Evolutionary conservation across 2,329 filamentous ascomycete genomes (phyloP).

Genomic region (Colletotrichum ledebouriae): DNA sequence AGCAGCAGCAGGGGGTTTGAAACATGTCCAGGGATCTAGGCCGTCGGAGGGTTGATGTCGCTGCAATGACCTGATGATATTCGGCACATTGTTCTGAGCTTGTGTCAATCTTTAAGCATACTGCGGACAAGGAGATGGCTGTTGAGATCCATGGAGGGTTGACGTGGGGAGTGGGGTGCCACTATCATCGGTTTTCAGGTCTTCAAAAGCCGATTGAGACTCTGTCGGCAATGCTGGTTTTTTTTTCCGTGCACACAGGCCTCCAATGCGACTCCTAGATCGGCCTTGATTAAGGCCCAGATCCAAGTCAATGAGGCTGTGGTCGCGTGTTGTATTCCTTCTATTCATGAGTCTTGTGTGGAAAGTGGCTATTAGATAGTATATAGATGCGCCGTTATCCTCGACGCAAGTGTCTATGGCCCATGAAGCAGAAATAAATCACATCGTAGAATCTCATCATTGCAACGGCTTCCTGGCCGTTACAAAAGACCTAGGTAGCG

Average conservation of each 20-base stretch:
- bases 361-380: too few species aligned
- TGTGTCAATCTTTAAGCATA: slow-evolving; percentile 9
- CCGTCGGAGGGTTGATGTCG: slow-evolving; percentile 2
- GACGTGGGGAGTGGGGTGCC: not conserved
- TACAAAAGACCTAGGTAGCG: slow-evolving; percentile 32
- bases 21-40: slow-evolving; percentile 29
- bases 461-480: slow-evolving; percentile 41
- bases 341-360: too few species aligned
- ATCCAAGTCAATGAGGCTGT: too few species aligned
- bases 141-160: not conserved
- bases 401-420: not conserved
- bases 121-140: slow-evolving; percentile 2
- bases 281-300: not conserved
- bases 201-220: slow-evolving; percentile 5
- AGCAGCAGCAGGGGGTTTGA: slow-evolving; percentile 6
- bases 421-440: not conserved
- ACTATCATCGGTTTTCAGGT: slow-evolving; percentile 9
- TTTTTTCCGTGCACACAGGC: not conserved
- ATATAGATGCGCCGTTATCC: too few species aligned
- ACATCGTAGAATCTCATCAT: not conserved
- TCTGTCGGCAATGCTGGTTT: slow-evolving; percentile 6
- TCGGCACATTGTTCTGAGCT: slow-evolving; percentile 21
- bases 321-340: too few species aligned
- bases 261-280: not conserved
- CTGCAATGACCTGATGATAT: slow-evolving; percentile 9